These are phyloP conservation scores for Fusarium proliferatum DNA, from an alignment of 2,329 filamentous ascomycete species.

Conservation along the genomic window DNA sequence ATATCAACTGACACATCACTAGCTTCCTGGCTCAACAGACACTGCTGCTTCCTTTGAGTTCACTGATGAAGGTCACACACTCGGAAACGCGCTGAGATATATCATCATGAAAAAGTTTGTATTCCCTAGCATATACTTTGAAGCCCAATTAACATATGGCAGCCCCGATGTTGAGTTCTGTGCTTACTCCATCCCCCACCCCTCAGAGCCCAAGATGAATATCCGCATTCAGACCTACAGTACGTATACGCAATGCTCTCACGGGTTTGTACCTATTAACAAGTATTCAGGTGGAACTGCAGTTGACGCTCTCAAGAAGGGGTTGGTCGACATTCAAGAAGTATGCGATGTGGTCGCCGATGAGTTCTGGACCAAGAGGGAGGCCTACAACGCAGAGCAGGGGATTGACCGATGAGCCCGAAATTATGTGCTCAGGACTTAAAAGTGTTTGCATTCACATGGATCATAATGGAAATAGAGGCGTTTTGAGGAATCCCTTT, in stretches of 20 bases:
- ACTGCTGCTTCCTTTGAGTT: constrained; percentile 97
- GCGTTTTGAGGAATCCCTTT: constrained; percentile 50
- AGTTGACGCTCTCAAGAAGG: constrained; percentile 89
- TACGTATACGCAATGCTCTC: constrained; percentile 58
- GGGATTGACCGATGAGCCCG: constrained; percentile 47
- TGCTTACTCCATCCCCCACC: constrained; percentile 97
- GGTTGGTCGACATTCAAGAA: constrained; percentile 86
- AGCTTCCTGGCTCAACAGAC: constrained; percentile 88
- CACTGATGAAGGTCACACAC: constrained; percentile 90
- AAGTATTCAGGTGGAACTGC: constrained; percentile 76
- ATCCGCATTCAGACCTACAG: constrained; percentile 96
- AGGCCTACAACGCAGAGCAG: constrained; percentile 51
- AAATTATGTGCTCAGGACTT: background rate
- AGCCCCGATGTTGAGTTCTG: constrained; percentile 98
- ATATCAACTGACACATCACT: constrained; percentile 16
- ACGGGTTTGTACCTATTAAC: background rate
- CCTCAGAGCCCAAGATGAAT: constrained; percentile 96
- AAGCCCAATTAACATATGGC: constrained; percentile 13
- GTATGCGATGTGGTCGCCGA: constrained; percentile 94
- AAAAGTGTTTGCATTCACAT: constrained; percentile 38
- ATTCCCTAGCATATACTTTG: background rate
- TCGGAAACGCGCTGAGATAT: constrained; percentile 93
- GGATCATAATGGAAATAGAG: constrained; percentile 44
- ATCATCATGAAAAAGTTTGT: constrained; percentile 98
- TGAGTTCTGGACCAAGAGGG: constrained; percentile 76